phyloP scores from a whole-genome alignment of 1,284 basidiomycete genomes.

The Bjerkandera adusta region DNA sequence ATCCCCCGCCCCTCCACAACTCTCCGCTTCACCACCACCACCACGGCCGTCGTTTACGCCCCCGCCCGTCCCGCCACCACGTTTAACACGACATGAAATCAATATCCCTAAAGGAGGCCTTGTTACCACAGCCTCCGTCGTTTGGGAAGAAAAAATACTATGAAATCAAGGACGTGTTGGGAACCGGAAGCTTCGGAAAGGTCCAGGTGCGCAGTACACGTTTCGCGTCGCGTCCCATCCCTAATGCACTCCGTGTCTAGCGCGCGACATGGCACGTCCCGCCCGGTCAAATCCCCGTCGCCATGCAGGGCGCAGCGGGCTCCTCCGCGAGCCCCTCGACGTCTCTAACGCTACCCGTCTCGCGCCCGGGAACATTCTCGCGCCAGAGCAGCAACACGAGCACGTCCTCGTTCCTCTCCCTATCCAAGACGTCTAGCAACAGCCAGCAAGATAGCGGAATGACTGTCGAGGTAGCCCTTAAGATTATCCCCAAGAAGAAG shows the following conservation, averaged over 20 bases:
- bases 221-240: constrained; percentile 1
- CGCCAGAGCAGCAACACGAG: constrained; percentile 8
- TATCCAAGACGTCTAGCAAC: constrained; percentile 18
- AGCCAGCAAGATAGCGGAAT: constrained; percentile 24
- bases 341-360: constrained; percentile 12
- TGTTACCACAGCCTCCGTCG: constrained; percentile 80
- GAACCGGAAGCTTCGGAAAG: constrained; percentile 84
- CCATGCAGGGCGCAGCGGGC: constrained; percentile 52
- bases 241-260: constrained; percentile 30
- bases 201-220: constrained; percentile 69
- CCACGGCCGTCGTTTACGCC: too few relatives aligned
- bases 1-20: too few relatives aligned
- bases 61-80: too few relatives aligned
- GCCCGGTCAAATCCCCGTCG: constrained; percentile 50
- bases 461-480: constrained; percentile 79
- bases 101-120: constrained; percentile 39
- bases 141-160: constrained; percentile 85
- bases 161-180: constrained; percentile 70
- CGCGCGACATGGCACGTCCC: constrained; percentile 74
- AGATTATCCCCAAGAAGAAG: constrained; percentile 89
- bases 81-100: constrained; percentile 32
- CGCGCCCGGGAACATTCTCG: constrained; percentile 12
- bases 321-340: constrained; percentile 10
- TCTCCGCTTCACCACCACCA: too few relatives aligned
- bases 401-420: constrained; percentile 12